Conservation (phyloP, 148 eudicot species). For the Selenicereus undatus region DNA sequence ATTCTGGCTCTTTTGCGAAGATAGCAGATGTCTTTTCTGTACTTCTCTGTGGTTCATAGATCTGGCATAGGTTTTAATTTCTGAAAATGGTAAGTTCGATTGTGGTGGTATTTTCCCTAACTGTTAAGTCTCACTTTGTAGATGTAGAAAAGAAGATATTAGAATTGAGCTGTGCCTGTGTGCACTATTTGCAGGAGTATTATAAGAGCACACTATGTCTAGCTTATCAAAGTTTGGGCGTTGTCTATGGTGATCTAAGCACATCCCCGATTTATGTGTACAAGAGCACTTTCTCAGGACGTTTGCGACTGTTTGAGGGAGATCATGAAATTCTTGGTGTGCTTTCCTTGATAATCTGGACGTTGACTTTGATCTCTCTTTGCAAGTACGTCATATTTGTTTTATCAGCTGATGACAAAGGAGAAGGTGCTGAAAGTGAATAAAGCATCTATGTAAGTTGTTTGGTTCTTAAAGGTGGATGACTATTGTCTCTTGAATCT, state of each 20-base stretch:
- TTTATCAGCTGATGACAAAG: constrained; percentile 47
- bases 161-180: neutral
- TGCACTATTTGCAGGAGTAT: constrained; percentile 24
- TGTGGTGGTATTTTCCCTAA: neutral
- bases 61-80: neutral
- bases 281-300: constrained; percentile 44
- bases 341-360: constrained; percentile 48
- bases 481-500: constrained; percentile 3
- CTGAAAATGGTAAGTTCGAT: neutral
- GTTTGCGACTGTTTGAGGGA: constrained; percentile 27
- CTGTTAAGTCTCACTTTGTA: neutral
- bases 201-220: constrained; percentile 32
- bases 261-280: constrained; percentile 44
- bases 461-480: neutral
- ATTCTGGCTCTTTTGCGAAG: neutral
- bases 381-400: constrained; percentile 43
- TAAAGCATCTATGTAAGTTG: constrained; percentile 9
- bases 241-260: constrained; percentile 52
- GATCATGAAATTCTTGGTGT: constrained; percentile 49
- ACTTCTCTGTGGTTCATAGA: neutral
- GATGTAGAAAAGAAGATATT: neutral
- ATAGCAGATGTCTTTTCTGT: neutral
- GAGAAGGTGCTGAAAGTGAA: constrained; percentile 38
- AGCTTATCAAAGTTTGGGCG: constrained; percentile 49
- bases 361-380: constrained; percentile 45